A percentile compares a stretch with the other conserved stretches of the same genome.
phyloP scores from a whole-genome alignment of 208 protist species.

The Entamoeba moshkovskii region DNA sequence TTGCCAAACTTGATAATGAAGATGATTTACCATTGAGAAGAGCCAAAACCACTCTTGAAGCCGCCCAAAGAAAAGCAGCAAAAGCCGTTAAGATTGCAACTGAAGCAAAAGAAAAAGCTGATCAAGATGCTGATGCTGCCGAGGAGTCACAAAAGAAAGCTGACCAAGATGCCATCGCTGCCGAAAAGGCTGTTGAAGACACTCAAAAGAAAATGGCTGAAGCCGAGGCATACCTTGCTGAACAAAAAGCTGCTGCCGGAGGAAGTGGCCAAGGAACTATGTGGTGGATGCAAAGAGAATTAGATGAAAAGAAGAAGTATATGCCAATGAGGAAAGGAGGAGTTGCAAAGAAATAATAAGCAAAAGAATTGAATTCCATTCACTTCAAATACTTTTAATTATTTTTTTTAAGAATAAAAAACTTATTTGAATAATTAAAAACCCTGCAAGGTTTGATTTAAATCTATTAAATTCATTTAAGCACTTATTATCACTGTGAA shows the following conservation, averaged over 20 bases:
- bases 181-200: neutral
- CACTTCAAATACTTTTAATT: no score
- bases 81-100: conserved; percentile 18
- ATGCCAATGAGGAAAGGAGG: conserved; percentile 33
- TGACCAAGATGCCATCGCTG: neutral
- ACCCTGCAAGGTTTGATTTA: no score
- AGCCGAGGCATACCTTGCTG: neutral
- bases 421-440: no score
- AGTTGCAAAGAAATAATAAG: conserved; percentile 5
- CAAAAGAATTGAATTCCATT: no score
- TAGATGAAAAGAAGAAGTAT: conserved; percentile 31
- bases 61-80: conserved; percentile 24
- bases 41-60: conserved; percentile 33
- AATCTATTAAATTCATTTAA: no score
- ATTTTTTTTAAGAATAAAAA: no score
- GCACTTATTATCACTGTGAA: no score
- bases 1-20: conserved; percentile 23
- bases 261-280: conserved; percentile 16
- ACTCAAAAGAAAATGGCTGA: conserved; percentile 5
- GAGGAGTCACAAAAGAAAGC: neutral
- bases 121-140: neutral
- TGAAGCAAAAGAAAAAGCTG: neutral
- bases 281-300: conserved; percentile 34
- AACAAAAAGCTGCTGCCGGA: neutral
- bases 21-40: conserved; percentile 23